Conservation (phyloP, 176 grass and related monocot genomes). For the Bothriochloa decipiens region DNA sequence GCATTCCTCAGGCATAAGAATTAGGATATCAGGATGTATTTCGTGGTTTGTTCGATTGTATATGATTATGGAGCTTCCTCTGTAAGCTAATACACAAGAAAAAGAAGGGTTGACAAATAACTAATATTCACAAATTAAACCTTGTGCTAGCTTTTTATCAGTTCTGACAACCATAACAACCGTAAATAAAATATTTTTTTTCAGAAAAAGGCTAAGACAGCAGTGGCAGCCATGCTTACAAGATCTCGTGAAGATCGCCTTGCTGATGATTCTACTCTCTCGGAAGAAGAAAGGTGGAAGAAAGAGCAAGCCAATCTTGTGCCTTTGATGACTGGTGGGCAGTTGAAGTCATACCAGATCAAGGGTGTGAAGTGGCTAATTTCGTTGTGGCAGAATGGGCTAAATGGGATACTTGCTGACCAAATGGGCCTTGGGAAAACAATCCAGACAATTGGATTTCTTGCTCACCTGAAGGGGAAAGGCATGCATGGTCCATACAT, state of each 20-base stretch:
- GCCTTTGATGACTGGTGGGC: slow-evolving; percentile 87
- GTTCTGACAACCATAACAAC: background rate
- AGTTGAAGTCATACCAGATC: slow-evolving; percentile 93
- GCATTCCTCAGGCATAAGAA: background rate
- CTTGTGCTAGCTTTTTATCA: background rate
- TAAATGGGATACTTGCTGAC: slow-evolving; percentile 93
- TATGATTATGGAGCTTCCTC: background rate
- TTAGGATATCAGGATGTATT: slow-evolving; percentile 2
- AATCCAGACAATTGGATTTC: slow-evolving; percentile 96
- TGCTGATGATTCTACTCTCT: slow-evolving; percentile 61
- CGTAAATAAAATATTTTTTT: slow-evolving; percentile 23
- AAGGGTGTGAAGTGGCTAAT: slow-evolving; percentile 99
- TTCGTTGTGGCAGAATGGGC: slow-evolving; percentile 95
- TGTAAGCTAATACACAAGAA: background rate
- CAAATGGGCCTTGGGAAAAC: slow-evolving; percentile 99
- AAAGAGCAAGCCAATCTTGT: slow-evolving; percentile 85
- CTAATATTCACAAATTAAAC: background rate
- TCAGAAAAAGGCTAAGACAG: slow-evolving; percentile 90
- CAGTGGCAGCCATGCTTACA: slow-evolving; percentile 87
- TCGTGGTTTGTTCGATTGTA: slow-evolving; percentile 5
- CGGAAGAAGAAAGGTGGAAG: slow-evolving; percentile 67
- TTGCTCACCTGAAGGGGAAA: slow-evolving; percentile 93
- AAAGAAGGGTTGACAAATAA: background rate
- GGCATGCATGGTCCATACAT: slow-evolving; percentile 87
- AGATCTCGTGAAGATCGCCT: slow-evolving; percentile 62